Base-by-base conservation (phyloP, 306 rosid species). In the Rosa multiflora region DNA sequence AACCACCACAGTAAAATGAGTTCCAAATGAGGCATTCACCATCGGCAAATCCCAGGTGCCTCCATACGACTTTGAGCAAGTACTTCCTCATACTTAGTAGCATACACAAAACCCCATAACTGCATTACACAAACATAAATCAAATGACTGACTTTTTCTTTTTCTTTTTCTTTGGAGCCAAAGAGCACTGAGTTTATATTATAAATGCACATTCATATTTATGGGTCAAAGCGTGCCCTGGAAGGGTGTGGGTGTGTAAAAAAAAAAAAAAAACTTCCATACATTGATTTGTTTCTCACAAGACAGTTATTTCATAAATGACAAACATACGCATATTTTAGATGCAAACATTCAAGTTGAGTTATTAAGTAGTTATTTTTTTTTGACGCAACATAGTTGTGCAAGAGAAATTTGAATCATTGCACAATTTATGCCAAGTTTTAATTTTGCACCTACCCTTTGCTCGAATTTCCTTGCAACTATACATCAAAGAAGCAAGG, bases 61-160 rank as follows among this genome's bases (percentile, higher is more conserved):
- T 94, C 99, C 14, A 71, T 75, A 78, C 83, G 87, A 89, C 95
- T 92, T 81, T 84, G 52, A 69, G 97, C 94, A 40, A 94, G 91
- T 21, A 92, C 83, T 86, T 94, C 97, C 21, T 92, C 97, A 21
- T 88, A 91, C 75, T 90, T 88, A 10, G 99, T 88, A 75, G 91
- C 79, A 82, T 91, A 82, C 20, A 94, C 97, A 85, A 94, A 94
- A 68, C 93, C 97, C 99, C 99, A 94, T 58, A 94, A 56, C 99
- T 94, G 90, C 93, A 86, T 75, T 69, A 72, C 70, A 84, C 37
- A 20, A 67, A 26, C 13, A 10, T 3, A 73, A 29, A 76, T 46
- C 13, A 10, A 42, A 83, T 39, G 59, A 72, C 32, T 71, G 49
- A 81, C 40, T 44, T 43, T 64, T 71, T 79, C 40, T 79, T 23